Percentiles rank a stretch among this genome's conserved stretches.
Evolutionary conservation across 768 basidiomycete species (phyloP).

Genomic region (Termitomyces sp.): DNA sequence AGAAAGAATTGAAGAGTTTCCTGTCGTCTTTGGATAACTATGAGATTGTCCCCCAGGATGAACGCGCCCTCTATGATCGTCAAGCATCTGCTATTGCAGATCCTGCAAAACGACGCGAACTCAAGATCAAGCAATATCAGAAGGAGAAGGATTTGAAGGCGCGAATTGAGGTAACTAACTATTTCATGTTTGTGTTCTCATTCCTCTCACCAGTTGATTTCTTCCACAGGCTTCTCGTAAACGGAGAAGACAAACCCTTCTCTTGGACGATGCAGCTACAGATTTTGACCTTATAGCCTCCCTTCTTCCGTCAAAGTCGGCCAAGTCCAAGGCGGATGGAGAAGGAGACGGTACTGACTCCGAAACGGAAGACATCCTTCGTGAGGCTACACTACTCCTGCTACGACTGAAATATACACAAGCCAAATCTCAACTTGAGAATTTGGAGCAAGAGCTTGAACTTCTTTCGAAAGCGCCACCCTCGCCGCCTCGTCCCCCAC

Average conservation of each 20-base stretch:
- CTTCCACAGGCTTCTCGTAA: slow-evolving; percentile 48
- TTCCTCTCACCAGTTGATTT: background rate
- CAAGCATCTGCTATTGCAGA: slow-evolving; percentile 51
- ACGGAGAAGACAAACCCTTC: slow-evolving; percentile 41
- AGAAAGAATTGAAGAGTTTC: slow-evolving; percentile 51
- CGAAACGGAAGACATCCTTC: slow-evolving; percentile 61
- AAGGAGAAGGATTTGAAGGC: slow-evolving; percentile 77
- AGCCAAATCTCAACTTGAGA: slow-evolving; percentile 63
- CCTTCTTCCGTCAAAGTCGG: slow-evolving; percentile 43
- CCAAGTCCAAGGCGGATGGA: slow-evolving; percentile 16
- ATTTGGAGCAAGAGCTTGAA: slow-evolving; percentile 67
- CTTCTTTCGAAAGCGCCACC: slow-evolving; percentile 58
- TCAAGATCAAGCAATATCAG: slow-evolving; percentile 90
- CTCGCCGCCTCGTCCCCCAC: slow-evolving; percentile 26
- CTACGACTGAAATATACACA: slow-evolving; percentile 72
- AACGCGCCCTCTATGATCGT: slow-evolving; percentile 52
- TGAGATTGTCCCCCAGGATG: slow-evolving; percentile 58
- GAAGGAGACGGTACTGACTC: slow-evolving; percentile 48
- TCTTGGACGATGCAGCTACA: slow-evolving; percentile 29
- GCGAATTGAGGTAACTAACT: slow-evolving; percentile 64
- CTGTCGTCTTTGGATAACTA: slow-evolving; percentile 57
- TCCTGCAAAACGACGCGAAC: slow-evolving; percentile 68
- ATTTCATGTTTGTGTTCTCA: background rate
- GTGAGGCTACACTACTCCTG: slow-evolving; percentile 66
- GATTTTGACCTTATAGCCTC: slow-evolving; percentile 65